Evolutionary conservation across 2,329 filamentous ascomycete genomes (phyloP).

Genomic region (Nannizzia gypsea): DNA sequence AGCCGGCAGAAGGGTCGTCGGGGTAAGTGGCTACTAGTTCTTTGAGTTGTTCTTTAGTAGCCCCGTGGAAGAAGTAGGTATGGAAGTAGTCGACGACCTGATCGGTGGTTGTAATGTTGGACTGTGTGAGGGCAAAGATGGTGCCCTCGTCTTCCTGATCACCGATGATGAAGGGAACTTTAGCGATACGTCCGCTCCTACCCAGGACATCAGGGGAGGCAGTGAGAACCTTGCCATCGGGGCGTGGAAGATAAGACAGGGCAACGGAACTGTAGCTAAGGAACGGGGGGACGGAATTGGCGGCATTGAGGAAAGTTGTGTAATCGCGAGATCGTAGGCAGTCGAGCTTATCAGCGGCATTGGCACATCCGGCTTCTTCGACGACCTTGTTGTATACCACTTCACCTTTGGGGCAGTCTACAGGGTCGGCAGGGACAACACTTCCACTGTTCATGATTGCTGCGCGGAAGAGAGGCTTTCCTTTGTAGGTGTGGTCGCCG

Average conservation of each 20-base stretch:
- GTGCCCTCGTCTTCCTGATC: slow-evolving; percentile 40
- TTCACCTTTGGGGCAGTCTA: slow-evolving; percentile 57
- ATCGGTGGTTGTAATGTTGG: slow-evolving; percentile 52
- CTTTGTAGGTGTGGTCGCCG: slow-evolving; percentile 63
- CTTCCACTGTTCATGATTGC: slow-evolving; percentile 69
- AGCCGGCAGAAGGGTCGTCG: slow-evolving; percentile 46
- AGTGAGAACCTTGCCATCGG: slow-evolving; percentile 53
- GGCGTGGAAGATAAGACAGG: slow-evolving; percentile 62
- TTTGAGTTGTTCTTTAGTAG: slow-evolving; percentile 41
- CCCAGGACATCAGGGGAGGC: slow-evolving; percentile 52
- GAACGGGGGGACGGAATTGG: slow-evolving; percentile 57
- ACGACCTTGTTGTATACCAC: slow-evolving; percentile 40
- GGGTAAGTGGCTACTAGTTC: slow-evolving; percentile 53
- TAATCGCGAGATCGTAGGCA: slow-evolving; percentile 42
- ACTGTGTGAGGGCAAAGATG: slow-evolving; percentile 57
- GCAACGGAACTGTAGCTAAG: slow-evolving; percentile 57
- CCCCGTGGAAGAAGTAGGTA: slow-evolving; percentile 47
- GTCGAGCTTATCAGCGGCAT: slow-evolving; percentile 30
- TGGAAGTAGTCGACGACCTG: slow-evolving; percentile 52
- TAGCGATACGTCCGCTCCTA: neutral
- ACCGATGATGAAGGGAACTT: slow-evolving; percentile 4
- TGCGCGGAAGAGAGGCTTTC: slow-evolving; percentile 59
- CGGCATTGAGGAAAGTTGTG: slow-evolving; percentile 45
- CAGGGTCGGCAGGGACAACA: slow-evolving; percentile 48
- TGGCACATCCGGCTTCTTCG: slow-evolving; percentile 35